These are phyloP conservation scores for Aspergillus sp. DNA, from an alignment of 2,329 filamentous ascomycete species.

Conservation along the genomic window DNA sequence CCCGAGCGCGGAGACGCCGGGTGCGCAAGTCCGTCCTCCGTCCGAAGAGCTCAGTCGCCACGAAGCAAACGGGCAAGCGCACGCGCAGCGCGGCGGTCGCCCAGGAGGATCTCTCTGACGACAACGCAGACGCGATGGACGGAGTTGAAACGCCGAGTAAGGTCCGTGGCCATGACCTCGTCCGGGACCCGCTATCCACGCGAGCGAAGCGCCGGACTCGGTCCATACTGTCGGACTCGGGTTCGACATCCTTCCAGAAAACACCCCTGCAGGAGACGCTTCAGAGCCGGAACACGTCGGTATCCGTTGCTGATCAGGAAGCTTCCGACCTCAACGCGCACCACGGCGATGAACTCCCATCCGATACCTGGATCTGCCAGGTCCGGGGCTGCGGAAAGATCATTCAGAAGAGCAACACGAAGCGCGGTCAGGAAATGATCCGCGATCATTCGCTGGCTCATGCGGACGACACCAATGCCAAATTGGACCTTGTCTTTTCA, in stretches of 20 bases:
- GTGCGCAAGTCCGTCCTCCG: slow-evolving; percentile 46
- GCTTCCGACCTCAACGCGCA: slow-evolving; percentile 8
- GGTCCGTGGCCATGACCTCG: slow-evolving; percentile 30
- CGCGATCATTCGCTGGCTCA: slow-evolving; percentile 34
- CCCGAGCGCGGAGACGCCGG: slow-evolving; percentile 25
- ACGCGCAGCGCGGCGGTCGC: slow-evolving; percentile 31
- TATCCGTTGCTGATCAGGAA: slow-evolving; percentile 14
- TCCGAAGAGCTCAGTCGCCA: slow-evolving; percentile 40
- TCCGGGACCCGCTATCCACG: slow-evolving; percentile 32
- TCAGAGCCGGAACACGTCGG: slow-evolving; percentile 22
- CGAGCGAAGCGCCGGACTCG: slow-evolving; percentile 29
- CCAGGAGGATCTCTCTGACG: slow-evolving; percentile 26
- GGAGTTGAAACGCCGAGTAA: slow-evolving; percentile 35
- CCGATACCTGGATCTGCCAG: slow-evolving; percentile 35
- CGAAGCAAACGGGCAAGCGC: slow-evolving; percentile 42
- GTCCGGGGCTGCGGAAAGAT: slow-evolving; percentile 32
- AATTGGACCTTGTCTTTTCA: slow-evolving; percentile 35
- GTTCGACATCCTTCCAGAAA: slow-evolving; percentile 21
- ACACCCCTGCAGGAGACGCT: slow-evolving; percentile 29
- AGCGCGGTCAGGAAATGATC: slow-evolving; percentile 31
- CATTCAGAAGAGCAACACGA: slow-evolving; percentile 32
- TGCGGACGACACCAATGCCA: slow-evolving; percentile 35
- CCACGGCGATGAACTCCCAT: slow-evolving; percentile 16
- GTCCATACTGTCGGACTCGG: slow-evolving; percentile 30
- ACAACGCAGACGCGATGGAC: slow-evolving; percentile 29